A percentile compares a stretch with the other conserved stretches of the same genome.
These are phyloP conservation scores for Podospora pseudoanserina DNA, from an alignment of 495 filamentous ascomycete species.

Conservation along the genomic window DNA sequence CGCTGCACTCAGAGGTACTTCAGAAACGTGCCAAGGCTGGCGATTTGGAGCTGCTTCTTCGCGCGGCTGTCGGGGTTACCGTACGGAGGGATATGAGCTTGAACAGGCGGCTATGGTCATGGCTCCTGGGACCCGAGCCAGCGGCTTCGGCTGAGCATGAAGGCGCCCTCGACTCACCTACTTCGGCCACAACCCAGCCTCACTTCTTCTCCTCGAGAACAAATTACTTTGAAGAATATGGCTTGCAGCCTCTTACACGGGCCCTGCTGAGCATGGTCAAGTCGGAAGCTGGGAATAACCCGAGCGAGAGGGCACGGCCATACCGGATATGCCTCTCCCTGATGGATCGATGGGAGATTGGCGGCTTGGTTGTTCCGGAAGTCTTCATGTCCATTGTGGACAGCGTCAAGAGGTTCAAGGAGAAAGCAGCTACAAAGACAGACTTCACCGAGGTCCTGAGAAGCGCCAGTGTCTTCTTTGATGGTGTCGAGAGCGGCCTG, in stretches of 20 bases:
- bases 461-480: slow-evolving; percentile 93
- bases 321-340: slow-evolving; percentile 89
- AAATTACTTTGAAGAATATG: slow-evolving; percentile 78
- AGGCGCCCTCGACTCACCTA: slow-evolving; percentile 46
- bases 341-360: slow-evolving; percentile 98
- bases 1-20: slow-evolving; percentile 79
- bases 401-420: slow-evolving; percentile 69
- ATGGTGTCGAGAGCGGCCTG: slow-evolving; percentile 88
- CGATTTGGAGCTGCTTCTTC: slow-evolving; percentile 76
- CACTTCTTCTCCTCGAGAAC: slow-evolving; percentile 46
- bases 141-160: slow-evolving; percentile 43
- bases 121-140: slow-evolving; percentile 85
- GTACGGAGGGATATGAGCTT: slow-evolving; percentile 90
- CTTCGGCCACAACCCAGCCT: slow-evolving; percentile 44
- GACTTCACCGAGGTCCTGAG: slow-evolving; percentile 82
- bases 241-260: slow-evolving; percentile 65
- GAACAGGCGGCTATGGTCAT: slow-evolving; percentile 92
- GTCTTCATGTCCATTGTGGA: slow-evolving; percentile 84
- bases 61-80: slow-evolving; percentile 80
- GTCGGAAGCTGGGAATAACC: slow-evolving; percentile 42
- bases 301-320: slow-evolving; percentile 74
- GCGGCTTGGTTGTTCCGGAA: slow-evolving; percentile 77
- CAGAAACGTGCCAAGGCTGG: slow-evolving; percentile 64
- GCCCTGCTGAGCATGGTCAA: slow-evolving; percentile 77
- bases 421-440: slow-evolving; percentile 51